Evolutionary conservation across 192 early-diverging fungal species (phyloP).

Genomic region (Gigaspora rosea): DNA sequence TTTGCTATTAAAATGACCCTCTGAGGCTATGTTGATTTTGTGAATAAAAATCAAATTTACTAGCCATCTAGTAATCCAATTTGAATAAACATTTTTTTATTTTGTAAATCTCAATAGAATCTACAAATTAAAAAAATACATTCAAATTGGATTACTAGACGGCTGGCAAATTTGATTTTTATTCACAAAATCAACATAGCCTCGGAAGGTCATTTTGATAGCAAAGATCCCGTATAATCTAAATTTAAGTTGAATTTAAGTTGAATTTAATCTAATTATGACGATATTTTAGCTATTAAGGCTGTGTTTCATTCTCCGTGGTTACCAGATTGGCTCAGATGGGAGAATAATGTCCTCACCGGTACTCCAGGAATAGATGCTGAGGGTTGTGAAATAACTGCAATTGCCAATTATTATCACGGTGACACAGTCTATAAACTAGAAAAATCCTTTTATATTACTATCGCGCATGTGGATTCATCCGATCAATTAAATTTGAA

Average conservation of each 20-base stretch:
- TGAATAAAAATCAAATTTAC: too few relatives aligned
- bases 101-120: too few relatives aligned
- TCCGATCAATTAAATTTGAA: constrained; percentile 40
- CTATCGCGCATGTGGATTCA: constrained; percentile 40
- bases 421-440: constrained; percentile 49
- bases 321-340: constrained; percentile 72
- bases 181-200: too few relatives aligned
- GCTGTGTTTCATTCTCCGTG: constrained; percentile 70
- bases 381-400: constrained; percentile 59
- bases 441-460: constrained; percentile 46
- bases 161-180: too few relatives aligned
- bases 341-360: constrained; percentile 70
- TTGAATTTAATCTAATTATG: constrained; percentile 17
- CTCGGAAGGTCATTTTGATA: too few relatives aligned
- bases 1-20: too few relatives aligned
- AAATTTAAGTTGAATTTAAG: background rate
- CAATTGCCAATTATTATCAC: constrained; percentile 67
- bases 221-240: too few relatives aligned
- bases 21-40: too few relatives aligned
- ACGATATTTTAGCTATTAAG: constrained; percentile 51
- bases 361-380: constrained; percentile 63
- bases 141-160: too few relatives aligned
- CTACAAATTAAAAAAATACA: too few relatives aligned
- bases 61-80: too few relatives aligned
- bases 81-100: too few relatives aligned